These are phyloP conservation scores for Pseudogymnoascus sp. DNA, from an alignment of 2,329 filamentous ascomycete genomes.

Conservation along the genomic window DNA sequence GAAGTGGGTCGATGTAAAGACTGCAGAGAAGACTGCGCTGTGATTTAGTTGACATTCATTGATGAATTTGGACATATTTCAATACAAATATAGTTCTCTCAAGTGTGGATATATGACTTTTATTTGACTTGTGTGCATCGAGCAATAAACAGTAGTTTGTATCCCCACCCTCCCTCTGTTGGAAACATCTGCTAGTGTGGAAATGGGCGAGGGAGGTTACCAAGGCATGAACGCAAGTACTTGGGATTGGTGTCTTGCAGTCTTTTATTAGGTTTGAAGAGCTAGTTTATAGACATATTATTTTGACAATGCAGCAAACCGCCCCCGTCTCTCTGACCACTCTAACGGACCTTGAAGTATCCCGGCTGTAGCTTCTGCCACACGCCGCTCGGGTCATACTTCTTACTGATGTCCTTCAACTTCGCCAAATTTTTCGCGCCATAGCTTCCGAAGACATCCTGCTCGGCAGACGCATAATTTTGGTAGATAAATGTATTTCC, in stretches of 20 bases:
- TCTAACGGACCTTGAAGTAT: constrained; percentile 33
- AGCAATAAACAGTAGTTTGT: not conserved
- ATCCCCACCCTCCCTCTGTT: not conserved
- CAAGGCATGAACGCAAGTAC: not conserved
- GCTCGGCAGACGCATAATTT: constrained; percentile 32
- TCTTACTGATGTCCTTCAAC: constrained; percentile 20
- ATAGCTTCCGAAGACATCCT: constrained; percentile 31
- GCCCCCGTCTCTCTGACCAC: not conserved
- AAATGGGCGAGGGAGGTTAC: not conserved
- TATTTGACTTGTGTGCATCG: no score
- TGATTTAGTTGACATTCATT: not conserved
- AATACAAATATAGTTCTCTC: not conserved
- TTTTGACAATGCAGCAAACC: not conserved
- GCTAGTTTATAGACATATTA: not conserved
- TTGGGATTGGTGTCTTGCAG: not conserved
- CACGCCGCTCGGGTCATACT: constrained; percentile 25
- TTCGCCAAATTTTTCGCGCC: constrained; percentile 29
- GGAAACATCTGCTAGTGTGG: not conserved
- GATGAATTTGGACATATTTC: not conserved
- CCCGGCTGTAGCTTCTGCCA: constrained; percentile 30
- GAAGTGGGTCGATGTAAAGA: not conserved
- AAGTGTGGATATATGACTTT: not conserved
- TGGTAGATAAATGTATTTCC: constrained; percentile 34
- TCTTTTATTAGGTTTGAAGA: not conserved
- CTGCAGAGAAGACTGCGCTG: not conserved